Conservation (phyloP, 2,329 filamentous ascomycete species). For the Sporothrix mexicana region DNA sequence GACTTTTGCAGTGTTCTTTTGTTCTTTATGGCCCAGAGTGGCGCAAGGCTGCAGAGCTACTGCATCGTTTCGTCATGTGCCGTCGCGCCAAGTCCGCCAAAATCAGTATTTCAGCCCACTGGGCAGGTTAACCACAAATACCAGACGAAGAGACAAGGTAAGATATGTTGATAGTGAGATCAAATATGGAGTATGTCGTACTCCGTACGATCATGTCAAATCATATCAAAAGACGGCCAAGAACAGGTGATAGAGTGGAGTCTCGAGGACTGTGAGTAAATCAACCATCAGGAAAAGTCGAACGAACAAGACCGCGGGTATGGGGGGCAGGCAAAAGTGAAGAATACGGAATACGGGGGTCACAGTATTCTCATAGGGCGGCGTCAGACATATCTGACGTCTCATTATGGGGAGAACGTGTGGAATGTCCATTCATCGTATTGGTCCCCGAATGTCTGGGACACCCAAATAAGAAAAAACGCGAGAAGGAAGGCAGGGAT, state of each 20-base stretch:
- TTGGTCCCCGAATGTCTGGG: slow-evolving; percentile 17
- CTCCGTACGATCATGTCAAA: neutral
- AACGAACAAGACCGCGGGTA: neutral
- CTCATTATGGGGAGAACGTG: neutral
- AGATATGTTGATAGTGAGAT: neutral
- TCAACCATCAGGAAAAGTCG: slow-evolving; percentile 4
- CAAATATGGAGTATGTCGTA: no score
- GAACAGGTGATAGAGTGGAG: neutral
- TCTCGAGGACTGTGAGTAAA: neutral
- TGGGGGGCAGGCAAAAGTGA: neutral
- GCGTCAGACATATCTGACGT: neutral
- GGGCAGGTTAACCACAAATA: neutral
- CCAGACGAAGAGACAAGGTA: neutral
- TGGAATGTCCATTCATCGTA: slow-evolving; percentile 4
- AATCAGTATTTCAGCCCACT: neutral
- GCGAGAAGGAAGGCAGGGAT: slow-evolving; percentile 7
- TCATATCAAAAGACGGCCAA: neutral
- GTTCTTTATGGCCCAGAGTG: slow-evolving; percentile 14
- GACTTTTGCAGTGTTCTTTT: neutral
- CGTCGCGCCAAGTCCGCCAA: neutral
- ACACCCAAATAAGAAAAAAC: neutral
- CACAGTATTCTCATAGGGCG: neutral
- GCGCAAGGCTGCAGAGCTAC: slow-evolving; percentile 26
- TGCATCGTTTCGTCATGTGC: slow-evolving; percentile 25
- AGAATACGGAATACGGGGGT: neutral